Conservation (phyloP, 805 yeast genomes). For the Wickerhamomyces queroliae region DNA sequence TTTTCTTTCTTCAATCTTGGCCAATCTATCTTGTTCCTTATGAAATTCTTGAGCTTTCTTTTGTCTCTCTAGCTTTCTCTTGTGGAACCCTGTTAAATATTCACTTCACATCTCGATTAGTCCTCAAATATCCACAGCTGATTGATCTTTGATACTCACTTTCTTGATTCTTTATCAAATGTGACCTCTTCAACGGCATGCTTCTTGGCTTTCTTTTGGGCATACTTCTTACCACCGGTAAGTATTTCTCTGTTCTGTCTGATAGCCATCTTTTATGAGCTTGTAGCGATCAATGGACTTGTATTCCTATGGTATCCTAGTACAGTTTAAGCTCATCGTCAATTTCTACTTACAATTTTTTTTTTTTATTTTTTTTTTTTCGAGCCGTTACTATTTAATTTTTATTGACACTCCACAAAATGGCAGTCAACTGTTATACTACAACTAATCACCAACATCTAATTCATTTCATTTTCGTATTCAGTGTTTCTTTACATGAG, state of each 20-base stretch:
- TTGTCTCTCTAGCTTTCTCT: slow-evolving; percentile 82
- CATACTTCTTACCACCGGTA: slow-evolving; percentile 81
- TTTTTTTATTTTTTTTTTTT: no score
- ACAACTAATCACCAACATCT: no score
- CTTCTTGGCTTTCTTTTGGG: slow-evolving; percentile 57
- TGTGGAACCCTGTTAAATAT: slow-evolving; percentile 91
- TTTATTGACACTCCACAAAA: no score
- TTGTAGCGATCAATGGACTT: not conserved
- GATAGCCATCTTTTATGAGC: slow-evolving; percentile 13
- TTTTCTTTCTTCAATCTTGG: slow-evolving; percentile 71
- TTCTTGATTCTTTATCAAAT: slow-evolving; percentile 74
- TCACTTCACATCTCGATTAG: slow-evolving; percentile 34
- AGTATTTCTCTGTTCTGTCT: slow-evolving; percentile 72
- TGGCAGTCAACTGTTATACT: no score
- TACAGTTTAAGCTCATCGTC: no score
- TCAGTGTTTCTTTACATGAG: no score
- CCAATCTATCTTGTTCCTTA: slow-evolving; percentile 71
- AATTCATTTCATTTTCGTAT: no score
- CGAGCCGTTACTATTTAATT: no score
- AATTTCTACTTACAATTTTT: no score
- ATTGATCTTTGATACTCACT: slow-evolving; percentile 26
- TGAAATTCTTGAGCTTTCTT: slow-evolving; percentile 75
- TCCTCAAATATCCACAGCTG: not conserved
- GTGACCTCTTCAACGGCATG: slow-evolving; percentile 78
- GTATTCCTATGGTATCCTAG: no score